phyloP scores from a whole-genome alignment of 192 early-diverging fungal species.

The Dissophora ornata region DNA sequence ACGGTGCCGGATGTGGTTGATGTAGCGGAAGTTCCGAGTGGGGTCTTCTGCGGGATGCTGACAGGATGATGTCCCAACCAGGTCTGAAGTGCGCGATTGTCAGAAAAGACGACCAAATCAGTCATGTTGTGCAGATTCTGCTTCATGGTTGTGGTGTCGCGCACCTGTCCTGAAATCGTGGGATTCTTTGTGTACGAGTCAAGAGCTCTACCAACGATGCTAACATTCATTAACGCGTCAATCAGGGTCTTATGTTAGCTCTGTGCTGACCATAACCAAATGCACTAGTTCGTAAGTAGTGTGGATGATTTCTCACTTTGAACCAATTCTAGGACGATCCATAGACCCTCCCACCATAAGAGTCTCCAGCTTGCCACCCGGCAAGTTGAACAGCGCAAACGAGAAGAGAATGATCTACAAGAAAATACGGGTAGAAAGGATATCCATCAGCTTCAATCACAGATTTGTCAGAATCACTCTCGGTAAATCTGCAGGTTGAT shows the following conservation, averaged over 20 bases:
- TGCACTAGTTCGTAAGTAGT: too few species aligned
- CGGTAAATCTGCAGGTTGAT: too few species aligned
- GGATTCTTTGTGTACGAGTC: constrained; percentile 50
- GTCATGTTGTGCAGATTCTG: constrained; percentile 52
- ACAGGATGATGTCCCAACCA: constrained; percentile 51
- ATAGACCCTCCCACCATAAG: constrained; percentile 61
- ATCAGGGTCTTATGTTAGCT: too few species aligned
- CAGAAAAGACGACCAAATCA: constrained; percentile 46
- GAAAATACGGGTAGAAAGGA: not conserved
- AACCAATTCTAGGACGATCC: constrained; percentile 50
- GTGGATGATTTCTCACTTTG: constrained; percentile 53
- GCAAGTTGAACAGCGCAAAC: constrained; percentile 83
- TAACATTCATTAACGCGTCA: constrained; percentile 8
- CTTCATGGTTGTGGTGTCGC: constrained; percentile 3
- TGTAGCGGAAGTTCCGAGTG: not conserved
- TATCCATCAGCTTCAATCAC: constrained; percentile 8
- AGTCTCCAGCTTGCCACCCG: constrained; percentile 56
- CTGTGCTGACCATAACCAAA: too few species aligned
- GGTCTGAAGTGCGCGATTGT: constrained; percentile 48
- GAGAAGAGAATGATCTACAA: constrained; percentile 86
- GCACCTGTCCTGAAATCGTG: constrained; percentile 49
- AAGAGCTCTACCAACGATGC: constrained; percentile 44
- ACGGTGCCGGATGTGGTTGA: too few species aligned
- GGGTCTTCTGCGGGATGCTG: not conserved
- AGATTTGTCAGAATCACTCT: not conserved